Conservation (phyloP, 768 basidiomycete species). For the Holtermanniella nyarrowii region DNA sequence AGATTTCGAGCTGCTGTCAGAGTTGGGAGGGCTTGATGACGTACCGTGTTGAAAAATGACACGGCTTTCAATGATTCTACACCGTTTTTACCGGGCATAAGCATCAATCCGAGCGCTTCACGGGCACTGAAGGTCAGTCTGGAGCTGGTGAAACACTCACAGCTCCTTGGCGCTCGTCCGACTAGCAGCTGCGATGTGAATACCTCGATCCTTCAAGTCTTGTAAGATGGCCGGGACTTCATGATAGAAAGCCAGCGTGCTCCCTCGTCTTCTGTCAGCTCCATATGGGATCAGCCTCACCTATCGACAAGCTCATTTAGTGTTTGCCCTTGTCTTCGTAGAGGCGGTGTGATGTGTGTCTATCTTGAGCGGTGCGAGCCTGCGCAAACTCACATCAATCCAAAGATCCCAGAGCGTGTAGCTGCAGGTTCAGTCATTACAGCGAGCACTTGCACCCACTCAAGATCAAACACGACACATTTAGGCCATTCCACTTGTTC, state of each 20-base stretch:
- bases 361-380: constrained; percentile 44
- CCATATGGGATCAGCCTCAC: too few species aligned
- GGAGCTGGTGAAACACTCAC: constrained; percentile 45
- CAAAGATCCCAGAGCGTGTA: constrained; percentile 80
- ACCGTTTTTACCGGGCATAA: constrained; percentile 30
- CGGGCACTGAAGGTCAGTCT: constrained; percentile 50
- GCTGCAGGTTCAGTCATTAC: constrained; percentile 41
- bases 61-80: constrained; percentile 35
- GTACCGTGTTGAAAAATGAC: constrained; percentile 41
- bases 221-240: constrained; percentile 68
- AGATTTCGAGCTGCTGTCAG: constrained; percentile 38
- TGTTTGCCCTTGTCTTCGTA: constrained; percentile 38
- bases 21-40: not conserved
- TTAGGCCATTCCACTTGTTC: constrained; percentile 12
- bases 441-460: constrained; percentile 47
- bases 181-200: constrained; percentile 62
- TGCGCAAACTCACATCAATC: constrained; percentile 51
- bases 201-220: constrained; percentile 42
- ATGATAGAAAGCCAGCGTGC: constrained; percentile 58
- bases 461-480: constrained; percentile 67
- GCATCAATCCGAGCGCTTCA: constrained; percentile 52
- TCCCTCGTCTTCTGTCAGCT: constrained; percentile 46
- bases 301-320: constrained; percentile 33
- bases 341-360: constrained; percentile 38
- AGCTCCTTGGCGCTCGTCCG: constrained; percentile 58